Conservation (phyloP, 495 filamentous ascomycete genomes). For the Poronia punctata region DNA sequence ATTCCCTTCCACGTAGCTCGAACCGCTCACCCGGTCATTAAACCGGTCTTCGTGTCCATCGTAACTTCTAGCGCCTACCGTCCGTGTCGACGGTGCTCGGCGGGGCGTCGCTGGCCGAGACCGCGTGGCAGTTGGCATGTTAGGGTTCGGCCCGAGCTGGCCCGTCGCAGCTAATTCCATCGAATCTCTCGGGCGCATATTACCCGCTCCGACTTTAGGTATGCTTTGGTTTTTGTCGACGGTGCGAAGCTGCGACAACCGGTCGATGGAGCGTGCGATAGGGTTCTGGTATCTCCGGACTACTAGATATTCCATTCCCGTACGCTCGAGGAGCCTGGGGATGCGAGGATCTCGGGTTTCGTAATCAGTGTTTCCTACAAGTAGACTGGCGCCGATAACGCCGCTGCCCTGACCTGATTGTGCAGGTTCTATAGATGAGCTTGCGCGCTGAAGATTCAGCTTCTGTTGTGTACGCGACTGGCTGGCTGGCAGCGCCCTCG, state of each 20-base stretch:
- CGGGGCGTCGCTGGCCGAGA: slow-evolving; percentile 25
- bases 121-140: slow-evolving; percentile 20
- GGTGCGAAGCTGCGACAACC: slow-evolving; percentile 45
- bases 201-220: slow-evolving; percentile 25
- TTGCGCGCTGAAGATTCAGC: slow-evolving; percentile 60
- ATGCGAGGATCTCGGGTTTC: slow-evolving; percentile 47
- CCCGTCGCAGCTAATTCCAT: slow-evolving; percentile 19
- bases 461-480: slow-evolving; percentile 65
- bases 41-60: slow-evolving; percentile 30
- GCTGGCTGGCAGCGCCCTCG: slow-evolving; percentile 34
- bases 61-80: slow-evolving; percentile 29
- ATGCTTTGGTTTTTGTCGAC: slow-evolving; percentile 40
- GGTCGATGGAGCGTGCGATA: slow-evolving; percentile 47
- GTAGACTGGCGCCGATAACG: slow-evolving; percentile 26
- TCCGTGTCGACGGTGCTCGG: slow-evolving; percentile 21
- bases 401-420: slow-evolving; percentile 34
- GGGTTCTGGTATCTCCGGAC: slow-evolving; percentile 64
- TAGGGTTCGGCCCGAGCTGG: slow-evolving; percentile 35
- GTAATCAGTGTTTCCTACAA: slow-evolving; percentile 34
- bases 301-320: slow-evolving; percentile 58
- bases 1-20: slow-evolving; percentile 33
- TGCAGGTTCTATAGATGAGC: slow-evolving; percentile 54
- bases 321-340: slow-evolving; percentile 52
- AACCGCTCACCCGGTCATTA: slow-evolving; percentile 33
- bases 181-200: slow-evolving; percentile 16